Base-by-base conservation (phyloP, 257 asterid species). In the Przewalskia tangutica region DNA sequence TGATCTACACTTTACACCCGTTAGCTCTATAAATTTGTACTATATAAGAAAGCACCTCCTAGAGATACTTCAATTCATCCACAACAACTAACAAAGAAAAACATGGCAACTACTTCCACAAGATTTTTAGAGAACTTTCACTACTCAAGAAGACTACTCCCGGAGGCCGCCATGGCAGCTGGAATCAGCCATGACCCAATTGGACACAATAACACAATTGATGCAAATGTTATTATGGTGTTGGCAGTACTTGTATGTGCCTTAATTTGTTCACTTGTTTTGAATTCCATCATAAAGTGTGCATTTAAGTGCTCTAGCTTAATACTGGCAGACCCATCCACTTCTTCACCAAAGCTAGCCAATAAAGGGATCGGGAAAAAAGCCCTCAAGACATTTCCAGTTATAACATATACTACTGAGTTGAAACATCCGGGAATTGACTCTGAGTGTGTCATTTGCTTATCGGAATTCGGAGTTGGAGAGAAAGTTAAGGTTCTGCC, bases 151-250 rank as follows among this genome's bases (percentile, higher is more conserved):
- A 73, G 44, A 48, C n/a, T 73, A 23, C 79, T 73, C 40, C 56
- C 7, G 18, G 40, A 18, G 14, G 38, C 40, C 44, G 23, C 60
- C 60, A 13, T 48, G 79, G 44, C 4, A 3, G 60, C 79, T 5
- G 14, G 59, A 73, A 73, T 73, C 60, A 16, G 14, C 44, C 60
- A 73, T 4, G 44, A 48, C 44, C 78, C 58, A 71, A 38, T 71
- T 46, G 78, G 58, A 18, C 36, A 71, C 34, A 71, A 16, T 7
- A 71, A 71, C 78, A 46, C 78, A 71, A 46, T 73, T 73, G 59
- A 73, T 73, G 60, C 79, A 73, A 73, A 73, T 73, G 79, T 73
- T 48, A 48, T 73, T 20, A 73, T 73, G 79, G 79, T 73, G 3
- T 48, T 73, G 59, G 56, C 79, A 6, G 79, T 73, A 48, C 79